These are phyloP conservation scores for Arthrinium puccinioides DNA, from an alignment of 2,329 filamentous ascomycete species.

Conservation along the genomic window DNA sequence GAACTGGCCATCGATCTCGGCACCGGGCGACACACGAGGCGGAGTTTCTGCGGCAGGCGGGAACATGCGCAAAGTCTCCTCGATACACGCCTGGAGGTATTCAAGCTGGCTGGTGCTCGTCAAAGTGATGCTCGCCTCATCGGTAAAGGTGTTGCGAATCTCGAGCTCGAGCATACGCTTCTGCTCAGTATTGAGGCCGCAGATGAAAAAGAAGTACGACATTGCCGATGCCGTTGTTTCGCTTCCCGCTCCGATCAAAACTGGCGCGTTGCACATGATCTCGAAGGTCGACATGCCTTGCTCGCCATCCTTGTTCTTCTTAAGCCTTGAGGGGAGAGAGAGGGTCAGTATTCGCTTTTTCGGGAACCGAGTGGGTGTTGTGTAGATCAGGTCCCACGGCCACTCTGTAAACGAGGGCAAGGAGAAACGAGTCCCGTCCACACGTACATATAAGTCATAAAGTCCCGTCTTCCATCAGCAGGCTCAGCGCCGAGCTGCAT, in stretches of 20 bases:
- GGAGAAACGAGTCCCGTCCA: not conserved
- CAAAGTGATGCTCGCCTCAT: slow-evolving; percentile 9
- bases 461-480: not conserved
- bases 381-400: not conserved
- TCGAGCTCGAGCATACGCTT: not conserved
- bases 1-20: slow-evolving; percentile 14
- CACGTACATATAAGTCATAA: not conserved
- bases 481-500: not conserved
- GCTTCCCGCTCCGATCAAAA: slow-evolving; percentile 26
- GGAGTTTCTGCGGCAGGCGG: slow-evolving; percentile 18
- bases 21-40: slow-evolving; percentile 17
- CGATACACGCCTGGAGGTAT: slow-evolving; percentile 27
- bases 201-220: slow-evolving; percentile 23
- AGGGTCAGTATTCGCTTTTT: not conserved
- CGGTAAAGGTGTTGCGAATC: not conserved
- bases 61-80: slow-evolving; percentile 30
- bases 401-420: not conserved
- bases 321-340: not conserved
- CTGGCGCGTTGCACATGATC: not conserved
- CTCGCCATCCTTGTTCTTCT: slow-evolving; percentile 2
- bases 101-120: slow-evolving; percentile 14
- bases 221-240: slow-evolving; percentile 37
- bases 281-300: not conserved
- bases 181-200: slow-evolving; percentile 17
- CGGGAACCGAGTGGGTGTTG: not conserved